Percentiles rank a stretch among this genome's conserved stretches.
Conservation (phyloP, 805 yeast genomes). For the Scheffersomyces amazonensis region DNA sequence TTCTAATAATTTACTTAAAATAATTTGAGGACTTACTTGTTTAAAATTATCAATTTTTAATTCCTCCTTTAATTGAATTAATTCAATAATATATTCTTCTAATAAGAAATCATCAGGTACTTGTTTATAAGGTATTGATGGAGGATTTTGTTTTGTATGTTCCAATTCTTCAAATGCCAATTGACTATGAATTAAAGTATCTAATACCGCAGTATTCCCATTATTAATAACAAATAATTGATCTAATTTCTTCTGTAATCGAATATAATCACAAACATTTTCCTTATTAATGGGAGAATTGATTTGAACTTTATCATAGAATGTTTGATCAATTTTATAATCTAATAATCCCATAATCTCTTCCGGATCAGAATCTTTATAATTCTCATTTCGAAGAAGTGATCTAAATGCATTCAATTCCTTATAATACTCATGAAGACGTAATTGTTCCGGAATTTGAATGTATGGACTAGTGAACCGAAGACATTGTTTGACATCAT, state of each 20-base stretch:
- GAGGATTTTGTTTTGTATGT: neutral
- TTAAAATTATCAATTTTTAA: slow-evolving; percentile 16
- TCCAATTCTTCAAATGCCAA: slow-evolving; percentile 5
- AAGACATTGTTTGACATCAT: too few relatives aligned
- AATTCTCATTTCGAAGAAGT: neutral
- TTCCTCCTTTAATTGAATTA: slow-evolving; percentile 17
- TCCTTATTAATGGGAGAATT: slow-evolving; percentile 7
- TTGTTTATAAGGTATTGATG: slow-evolving; percentile 17
- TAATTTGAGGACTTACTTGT: slow-evolving; percentile 4
- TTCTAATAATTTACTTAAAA: slow-evolving; percentile 14
- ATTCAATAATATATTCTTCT: slow-evolving; percentile 31
- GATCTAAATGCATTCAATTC: slow-evolving; percentile 7
- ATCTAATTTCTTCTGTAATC: slow-evolving; percentile 14
- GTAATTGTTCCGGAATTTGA: slow-evolving; percentile 15
- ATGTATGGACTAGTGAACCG: slow-evolving; percentile 5
- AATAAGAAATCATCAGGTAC: slow-evolving; percentile 31
- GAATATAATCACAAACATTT: slow-evolving; percentile 10
- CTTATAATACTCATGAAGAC: slow-evolving; percentile 8
- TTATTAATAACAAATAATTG: slow-evolving; percentile 48
- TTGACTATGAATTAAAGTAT: slow-evolving; percentile 5
- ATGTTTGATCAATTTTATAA: slow-evolving; percentile 9
- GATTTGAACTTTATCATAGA: slow-evolving; percentile 1
- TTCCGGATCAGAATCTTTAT: slow-evolving; percentile 2
- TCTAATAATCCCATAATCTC: slow-evolving; percentile 13
- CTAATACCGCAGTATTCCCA: slow-evolving; percentile 39